Conservation (phyloP, 1,139 yeast species). For the Geotrichum klebahnii region DNA sequence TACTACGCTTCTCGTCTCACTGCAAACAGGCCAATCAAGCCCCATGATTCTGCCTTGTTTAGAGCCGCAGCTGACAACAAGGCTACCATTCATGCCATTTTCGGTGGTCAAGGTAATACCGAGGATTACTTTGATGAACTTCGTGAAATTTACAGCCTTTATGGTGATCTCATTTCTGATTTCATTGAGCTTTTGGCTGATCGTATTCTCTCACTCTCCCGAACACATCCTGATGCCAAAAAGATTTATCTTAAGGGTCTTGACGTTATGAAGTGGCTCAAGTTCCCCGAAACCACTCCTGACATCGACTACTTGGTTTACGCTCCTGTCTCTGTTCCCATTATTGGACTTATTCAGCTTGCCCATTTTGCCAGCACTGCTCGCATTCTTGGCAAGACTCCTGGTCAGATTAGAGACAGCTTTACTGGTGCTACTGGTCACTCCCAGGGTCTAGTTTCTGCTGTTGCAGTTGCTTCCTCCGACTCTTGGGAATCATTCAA, state of each 20-base stretch:
- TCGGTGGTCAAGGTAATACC: constrained; percentile 98
- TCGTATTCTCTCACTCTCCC: constrained; percentile 63
- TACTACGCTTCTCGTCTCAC: constrained; percentile 56
- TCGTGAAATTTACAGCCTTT: constrained; percentile 73
- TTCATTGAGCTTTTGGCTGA: constrained; percentile 66
- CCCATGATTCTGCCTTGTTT: constrained; percentile 61
- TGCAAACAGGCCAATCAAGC: constrained; percentile 48
- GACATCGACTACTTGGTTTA: constrained; percentile 81
- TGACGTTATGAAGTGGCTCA: constrained; percentile 82
- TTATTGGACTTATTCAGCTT: constrained; percentile 90
- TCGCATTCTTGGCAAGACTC: constrained; percentile 76
- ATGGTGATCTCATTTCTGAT: constrained; percentile 70
- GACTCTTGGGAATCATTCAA: constrained; percentile 81
- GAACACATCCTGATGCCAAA: constrained; percentile 70
- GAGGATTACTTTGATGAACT: constrained; percentile 97
- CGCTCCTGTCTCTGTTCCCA: constrained; percentile 93
- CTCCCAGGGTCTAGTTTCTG: constrained; percentile 94
- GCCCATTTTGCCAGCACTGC: constrained; percentile 90
- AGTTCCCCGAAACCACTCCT: constrained; percentile 80
- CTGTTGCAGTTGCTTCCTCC: constrained; percentile 84
- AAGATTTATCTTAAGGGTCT: constrained; percentile 93
- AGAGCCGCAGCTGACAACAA: constrained; percentile 54
- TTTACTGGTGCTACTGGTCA: constrained; percentile 93
- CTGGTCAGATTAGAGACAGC: constrained; percentile 75
- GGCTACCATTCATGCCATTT: constrained; percentile 73